phyloP scores from a whole-genome alignment of 495 filamentous ascomycete genomes.

The Aspergillus heteromorphus region DNA sequence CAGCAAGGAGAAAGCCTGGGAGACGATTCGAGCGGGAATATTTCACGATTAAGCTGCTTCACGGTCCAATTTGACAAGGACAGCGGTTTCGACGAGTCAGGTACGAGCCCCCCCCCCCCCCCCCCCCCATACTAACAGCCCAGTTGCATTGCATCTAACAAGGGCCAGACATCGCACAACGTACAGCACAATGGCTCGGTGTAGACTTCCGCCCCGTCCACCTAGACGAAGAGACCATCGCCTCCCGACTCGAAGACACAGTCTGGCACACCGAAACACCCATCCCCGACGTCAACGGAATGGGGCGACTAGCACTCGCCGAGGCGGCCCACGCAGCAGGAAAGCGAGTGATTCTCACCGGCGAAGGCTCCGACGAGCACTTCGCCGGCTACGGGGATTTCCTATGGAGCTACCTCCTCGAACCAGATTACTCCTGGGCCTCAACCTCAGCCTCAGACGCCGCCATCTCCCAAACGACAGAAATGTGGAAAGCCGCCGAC shows the following conservation, averaged over 20 bases:
- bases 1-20: slow-evolving; percentile 33
- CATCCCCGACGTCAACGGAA: slow-evolving; percentile 40
- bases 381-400: slow-evolving; percentile 47
- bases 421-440: slow-evolving; percentile 37
- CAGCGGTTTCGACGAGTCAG: slow-evolving; percentile 42
- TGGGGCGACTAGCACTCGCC: slow-evolving; percentile 43
- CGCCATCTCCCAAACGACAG: slow-evolving; percentile 5
- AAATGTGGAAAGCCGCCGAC: slow-evolving; percentile 3
- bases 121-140: not conserved
- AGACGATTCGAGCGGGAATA: slow-evolving; percentile 21
- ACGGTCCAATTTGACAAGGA: slow-evolving; percentile 43
- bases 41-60: slow-evolving; percentile 34
- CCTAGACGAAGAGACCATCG: slow-evolving; percentile 42
- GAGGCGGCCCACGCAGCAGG: slow-evolving; percentile 35
- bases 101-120: no score
- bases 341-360: slow-evolving; percentile 46
- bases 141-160: not conserved
- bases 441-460: slow-evolving; percentile 13
- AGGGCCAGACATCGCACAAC: slow-evolving; percentile 35
- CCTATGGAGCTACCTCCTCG: slow-evolving; percentile 36
- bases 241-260: slow-evolving; percentile 41
- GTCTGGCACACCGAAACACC: slow-evolving; percentile 45
- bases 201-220: slow-evolving; percentile 38
- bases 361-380: slow-evolving; percentile 50
- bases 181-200: slow-evolving; percentile 46